phyloP scores from a whole-genome alignment of 1,284 basidiomycete genomes.

The Pascua sp. region DNA sequence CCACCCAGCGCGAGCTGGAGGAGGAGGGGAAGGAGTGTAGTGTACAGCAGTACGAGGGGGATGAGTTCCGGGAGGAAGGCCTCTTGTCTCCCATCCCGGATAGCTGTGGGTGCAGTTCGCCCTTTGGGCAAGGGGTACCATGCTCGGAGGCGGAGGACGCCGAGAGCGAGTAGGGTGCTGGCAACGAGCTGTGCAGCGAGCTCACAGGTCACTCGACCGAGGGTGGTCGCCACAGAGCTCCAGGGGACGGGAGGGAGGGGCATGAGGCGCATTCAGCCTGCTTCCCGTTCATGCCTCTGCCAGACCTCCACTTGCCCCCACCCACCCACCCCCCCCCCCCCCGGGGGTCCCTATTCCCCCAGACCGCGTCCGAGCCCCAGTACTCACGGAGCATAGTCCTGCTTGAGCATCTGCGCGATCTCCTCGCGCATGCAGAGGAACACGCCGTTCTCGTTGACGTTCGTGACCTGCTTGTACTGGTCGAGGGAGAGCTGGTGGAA shows the following conservation, averaged over 20 bases:
- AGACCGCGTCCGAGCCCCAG: neutral
- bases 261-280: conserved; percentile 7
- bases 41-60: conserved; percentile 76
- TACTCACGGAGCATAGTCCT: conserved; percentile 5
- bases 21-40: conserved; percentile 80
- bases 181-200: conserved; percentile 32
- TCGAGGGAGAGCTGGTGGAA: neutral
- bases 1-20: conserved; percentile 82
- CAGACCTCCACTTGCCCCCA: too few relatives aligned
- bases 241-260: neutral
- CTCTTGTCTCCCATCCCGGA: conserved; percentile 30
- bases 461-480: conserved; percentile 31
- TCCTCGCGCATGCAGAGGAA: conserved; percentile 23
- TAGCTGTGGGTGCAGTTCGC: neutral
- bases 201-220: conserved; percentile 20
- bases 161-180: conserved; percentile 27
- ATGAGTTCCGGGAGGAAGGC: conserved; percentile 60
- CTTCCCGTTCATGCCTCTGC: too few relatives aligned
- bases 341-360: too few relatives aligned
- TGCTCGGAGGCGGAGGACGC: conserved; percentile 18
- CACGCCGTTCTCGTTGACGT: conserved; percentile 26
- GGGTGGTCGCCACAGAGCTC: neutral
- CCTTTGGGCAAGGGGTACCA: conserved; percentile 26
- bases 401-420: conserved; percentile 19
- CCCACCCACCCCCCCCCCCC: too few relatives aligned